A percentile compares a stretch with the other conserved stretches of the same genome.
Evolutionary conservation across 2,329 filamentous ascomycete species (phyloP).

Genomic region (Calonectria ilicicola): DNA sequence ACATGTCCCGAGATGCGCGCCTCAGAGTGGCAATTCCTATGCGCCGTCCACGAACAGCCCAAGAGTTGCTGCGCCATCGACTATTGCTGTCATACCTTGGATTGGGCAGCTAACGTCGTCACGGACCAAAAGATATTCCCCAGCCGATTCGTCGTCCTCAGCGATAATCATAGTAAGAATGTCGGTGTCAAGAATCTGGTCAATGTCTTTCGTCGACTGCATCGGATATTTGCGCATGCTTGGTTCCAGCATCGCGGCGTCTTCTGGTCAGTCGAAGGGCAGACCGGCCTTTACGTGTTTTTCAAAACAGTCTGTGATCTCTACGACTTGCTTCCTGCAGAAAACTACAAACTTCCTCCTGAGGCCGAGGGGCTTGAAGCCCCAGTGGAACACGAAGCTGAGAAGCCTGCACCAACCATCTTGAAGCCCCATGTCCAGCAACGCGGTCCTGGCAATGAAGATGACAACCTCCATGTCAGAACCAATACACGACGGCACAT

Average conservation of each 20-base stretch:
- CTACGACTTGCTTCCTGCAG: slow-evolving; percentile 88
- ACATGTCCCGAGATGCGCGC: slow-evolving; percentile 99
- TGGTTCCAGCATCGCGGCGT: slow-evolving; percentile 98
- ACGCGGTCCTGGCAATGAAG: slow-evolving; percentile 50
- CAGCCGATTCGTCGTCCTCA: slow-evolving; percentile 75
- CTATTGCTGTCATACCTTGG: slow-evolving; percentile 98
- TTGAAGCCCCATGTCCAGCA: slow-evolving; percentile 49
- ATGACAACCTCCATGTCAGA: slow-evolving; percentile 64
- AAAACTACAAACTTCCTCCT: slow-evolving; percentile 95
- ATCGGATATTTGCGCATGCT: slow-evolving; percentile 97
- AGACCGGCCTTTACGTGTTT: slow-evolving; percentile 93
- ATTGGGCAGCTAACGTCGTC: slow-evolving; percentile 96
- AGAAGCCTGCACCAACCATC: slow-evolving; percentile 49
- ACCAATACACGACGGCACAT: slow-evolving; percentile 86
- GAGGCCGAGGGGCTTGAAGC: slow-evolving; percentile 89
- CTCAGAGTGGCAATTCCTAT: slow-evolving; percentile 98
- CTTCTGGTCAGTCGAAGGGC: slow-evolving; percentile 92
- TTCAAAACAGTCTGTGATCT: slow-evolving; percentile 98
- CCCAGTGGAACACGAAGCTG: slow-evolving; percentile 56
- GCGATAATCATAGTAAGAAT: slow-evolving; percentile 69
- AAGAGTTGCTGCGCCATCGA: slow-evolving; percentile 99
- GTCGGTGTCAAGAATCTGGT: slow-evolving; percentile 84
- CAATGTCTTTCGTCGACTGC: slow-evolving; percentile 94
- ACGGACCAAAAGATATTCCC: slow-evolving; percentile 97
- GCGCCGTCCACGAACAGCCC: slow-evolving; percentile 95